These are phyloP conservation scores for Sugiyamaella neomexicana DNA, from an alignment of 1,139 yeast genomes.

Conservation along the genomic window DNA sequence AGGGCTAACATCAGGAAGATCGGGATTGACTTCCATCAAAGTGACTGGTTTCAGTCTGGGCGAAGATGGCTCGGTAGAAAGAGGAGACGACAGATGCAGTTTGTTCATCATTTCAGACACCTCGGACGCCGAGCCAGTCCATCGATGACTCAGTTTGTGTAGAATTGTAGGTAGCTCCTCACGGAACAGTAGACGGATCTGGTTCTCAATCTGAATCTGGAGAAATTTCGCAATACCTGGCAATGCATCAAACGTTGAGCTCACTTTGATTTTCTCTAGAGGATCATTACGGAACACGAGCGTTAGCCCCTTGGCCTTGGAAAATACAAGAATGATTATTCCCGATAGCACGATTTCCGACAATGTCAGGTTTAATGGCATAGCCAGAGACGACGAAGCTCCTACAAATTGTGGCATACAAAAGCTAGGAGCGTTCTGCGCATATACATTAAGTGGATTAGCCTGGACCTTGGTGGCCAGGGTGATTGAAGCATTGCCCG, in stretches of 20 bases:
- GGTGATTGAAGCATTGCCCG: conserved; percentile 79
- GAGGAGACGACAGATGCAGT: conserved; percentile 10
- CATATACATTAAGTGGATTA: conserved; percentile 72
- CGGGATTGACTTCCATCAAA: conserved; percentile 55
- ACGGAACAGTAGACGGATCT: conserved; percentile 74
- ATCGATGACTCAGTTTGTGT: conserved; percentile 72
- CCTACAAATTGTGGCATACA: conserved; percentile 66
- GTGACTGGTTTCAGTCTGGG: conserved; percentile 36
- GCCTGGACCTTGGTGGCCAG: conserved; percentile 84
- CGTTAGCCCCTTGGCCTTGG: conserved; percentile 79
- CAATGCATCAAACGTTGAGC: conserved; percentile 81
- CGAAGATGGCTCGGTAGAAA: conserved; percentile 25
- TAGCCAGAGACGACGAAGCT: conserved; percentile 67
- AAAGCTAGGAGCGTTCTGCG: conserved; percentile 50
- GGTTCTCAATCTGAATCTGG: conserved; percentile 79
- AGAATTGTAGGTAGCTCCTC: conserved; percentile 82
- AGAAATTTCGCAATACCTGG: conserved; percentile 79
- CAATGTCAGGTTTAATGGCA: conserved; percentile 74
- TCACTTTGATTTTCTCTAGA: conserved; percentile 74
- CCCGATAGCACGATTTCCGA: conserved; percentile 75
- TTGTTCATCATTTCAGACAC: conserved; percentile 4
- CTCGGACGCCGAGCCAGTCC: conserved; percentile 51
- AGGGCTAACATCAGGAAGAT: conserved; percentile 59
- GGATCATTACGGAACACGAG: conserved; percentile 89
- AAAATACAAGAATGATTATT: conserved; percentile 80